Conservation (phyloP, 129 eudicot species). For the Gnaphalium uliginosum region DNA sequence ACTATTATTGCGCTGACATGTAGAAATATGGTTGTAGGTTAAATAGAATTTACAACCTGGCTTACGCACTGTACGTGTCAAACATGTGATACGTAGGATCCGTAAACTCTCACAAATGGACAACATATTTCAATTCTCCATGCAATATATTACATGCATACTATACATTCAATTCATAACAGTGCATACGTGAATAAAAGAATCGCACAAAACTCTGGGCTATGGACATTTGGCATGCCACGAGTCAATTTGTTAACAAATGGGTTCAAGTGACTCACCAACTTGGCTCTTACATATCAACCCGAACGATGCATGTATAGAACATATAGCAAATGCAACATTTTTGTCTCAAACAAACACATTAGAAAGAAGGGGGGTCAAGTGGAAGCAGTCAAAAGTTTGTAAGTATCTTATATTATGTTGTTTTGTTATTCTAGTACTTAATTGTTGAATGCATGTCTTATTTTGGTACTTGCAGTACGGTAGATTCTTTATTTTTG, state of each 20-base stretch:
- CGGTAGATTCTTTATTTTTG: neutral
- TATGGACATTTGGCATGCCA: constrained; percentile 24
- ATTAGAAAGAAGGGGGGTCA: neutral
- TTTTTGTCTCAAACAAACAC: constrained; percentile 14
- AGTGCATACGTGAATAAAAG: constrained; percentile 3
- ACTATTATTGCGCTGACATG: neutral
- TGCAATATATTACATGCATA: constrained; percentile 13
- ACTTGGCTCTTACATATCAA: constrained; percentile 15
- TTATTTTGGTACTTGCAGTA: neutral
- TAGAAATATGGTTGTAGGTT: neutral
- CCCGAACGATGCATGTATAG: neutral
- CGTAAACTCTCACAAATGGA: constrained; percentile 12
- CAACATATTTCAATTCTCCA: constrained; percentile 14
- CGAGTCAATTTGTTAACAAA: constrained; percentile 25
- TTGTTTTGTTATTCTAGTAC: neutral
- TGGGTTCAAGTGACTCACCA: constrained; percentile 19
- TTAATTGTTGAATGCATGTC: neutral
- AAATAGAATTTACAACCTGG: constrained; percentile 3
- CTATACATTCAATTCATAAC: neutral
- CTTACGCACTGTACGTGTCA: constrained; percentile 18
- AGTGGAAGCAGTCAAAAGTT: neutral
- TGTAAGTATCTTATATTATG: constrained; percentile 15
- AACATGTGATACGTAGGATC: constrained; percentile 3
- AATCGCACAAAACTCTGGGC: neutral
- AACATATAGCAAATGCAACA: neutral